Base-by-base conservation (phyloP, 139 green algal genomes). In the Nannochloris sp. region DNA sequence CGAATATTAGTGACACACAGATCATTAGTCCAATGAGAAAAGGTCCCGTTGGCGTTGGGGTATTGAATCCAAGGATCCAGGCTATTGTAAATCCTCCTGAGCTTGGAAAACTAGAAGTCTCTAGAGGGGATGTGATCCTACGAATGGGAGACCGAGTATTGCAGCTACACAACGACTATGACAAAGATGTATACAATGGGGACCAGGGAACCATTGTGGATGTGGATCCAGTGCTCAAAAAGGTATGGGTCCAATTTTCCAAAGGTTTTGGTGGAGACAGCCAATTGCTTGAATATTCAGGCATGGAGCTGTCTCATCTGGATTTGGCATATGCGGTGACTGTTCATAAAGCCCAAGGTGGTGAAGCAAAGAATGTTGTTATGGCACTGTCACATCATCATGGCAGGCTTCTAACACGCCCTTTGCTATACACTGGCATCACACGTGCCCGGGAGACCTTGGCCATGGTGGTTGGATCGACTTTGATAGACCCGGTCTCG, bases 301-400 rank as follows among this genome's bases (percentile, higher is more conserved):
- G 55, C 3, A 44, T 63, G 3, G 73, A 73, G 27, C 11, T 64
- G 31, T 25, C 29, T 5, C 60, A 82, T 53, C 66, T 93, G 48
- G 67, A 83, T 56, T 66, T 83, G 50, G 85, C 82, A 0, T 94
- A 83, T 74, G 88, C 86, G 3, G 83, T 81, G 18, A 95, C 88
- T 2, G 76, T 95, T 51, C 88, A 95, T 76, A 95, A 95, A 76
- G 81, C 88, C 19, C 88, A 95, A 69, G 88, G 88, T 21, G 79
- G 81, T n/a, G 88, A 95, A 70, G 88, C 81, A 57, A 65, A 64
- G 9, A 73, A 78, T 2, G 86, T 94, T 36, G 64, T 95, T 15
- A 61, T 95, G 58, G 66, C 69, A 2, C 71, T 95, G 36, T 64
- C 70, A 18, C 58, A 57, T 3, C 16, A 25, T 4, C 68, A 80